phyloP scores from a whole-genome alignment of 176 grass and related monocot genomes.

The Themeda triandra region DNA sequence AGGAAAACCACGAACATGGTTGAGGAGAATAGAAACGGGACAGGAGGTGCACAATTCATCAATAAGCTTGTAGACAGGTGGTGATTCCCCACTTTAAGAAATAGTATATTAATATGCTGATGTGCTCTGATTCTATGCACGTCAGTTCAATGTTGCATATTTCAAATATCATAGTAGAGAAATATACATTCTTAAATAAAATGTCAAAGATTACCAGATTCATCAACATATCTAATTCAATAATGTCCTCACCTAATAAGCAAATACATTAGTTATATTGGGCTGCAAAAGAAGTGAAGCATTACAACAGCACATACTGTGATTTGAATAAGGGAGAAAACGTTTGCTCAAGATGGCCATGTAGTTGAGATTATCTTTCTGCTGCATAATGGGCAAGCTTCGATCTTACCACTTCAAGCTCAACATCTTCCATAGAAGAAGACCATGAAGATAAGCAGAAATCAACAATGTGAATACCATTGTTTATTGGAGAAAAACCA shows the following conservation, averaged over 20 bases:
- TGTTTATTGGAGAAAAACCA: conserved; percentile 13
- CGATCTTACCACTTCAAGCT: conserved; percentile 61
- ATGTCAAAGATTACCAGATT: not conserved
- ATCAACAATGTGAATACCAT: conserved; percentile 53
- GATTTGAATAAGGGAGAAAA: conserved; percentile 14
- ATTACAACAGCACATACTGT: conserved; percentile 21
- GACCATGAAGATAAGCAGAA: conserved; percentile 71
- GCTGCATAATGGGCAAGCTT: conserved; percentile 43
- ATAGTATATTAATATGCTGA: not conserved
- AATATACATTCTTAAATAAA: not conserved
- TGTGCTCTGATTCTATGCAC: not conserved
- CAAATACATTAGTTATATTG: conserved; percentile 9
- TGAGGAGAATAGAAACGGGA: not conserved
- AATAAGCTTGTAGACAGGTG: not conserved
- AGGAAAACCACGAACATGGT: not conserved
- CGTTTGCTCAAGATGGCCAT: conserved; percentile 25
- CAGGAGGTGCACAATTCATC: not conserved
- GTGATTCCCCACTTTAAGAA: not conserved
- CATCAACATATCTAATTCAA: conserved; percentile 21
- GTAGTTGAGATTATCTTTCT: conserved; percentile 26
- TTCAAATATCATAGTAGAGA: not conserved
- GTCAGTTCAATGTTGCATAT: not conserved
- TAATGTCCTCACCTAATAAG: conserved; percentile 4
- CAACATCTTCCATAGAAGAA: conserved; percentile 55
- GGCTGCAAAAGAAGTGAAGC: not conserved